A percentile compares a stretch with the other conserved stretches of the same genome.
Evolutionary conservation across 2,329 filamentous ascomycete genomes (phyloP).

Genomic region (Fusarium nodosum): DNA sequence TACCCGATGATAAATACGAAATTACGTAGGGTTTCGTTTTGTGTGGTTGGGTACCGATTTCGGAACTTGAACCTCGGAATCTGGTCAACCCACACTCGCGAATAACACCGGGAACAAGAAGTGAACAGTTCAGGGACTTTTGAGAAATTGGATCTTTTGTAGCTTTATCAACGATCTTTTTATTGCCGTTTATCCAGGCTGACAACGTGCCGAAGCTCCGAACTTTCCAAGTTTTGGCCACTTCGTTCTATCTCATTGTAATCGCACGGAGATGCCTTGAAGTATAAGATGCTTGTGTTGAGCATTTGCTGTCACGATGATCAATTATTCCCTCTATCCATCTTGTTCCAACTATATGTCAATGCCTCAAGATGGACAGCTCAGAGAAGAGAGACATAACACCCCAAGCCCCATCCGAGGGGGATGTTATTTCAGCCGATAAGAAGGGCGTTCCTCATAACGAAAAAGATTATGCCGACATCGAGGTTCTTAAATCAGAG

Average conservation of each 20-base stretch:
- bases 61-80: not conserved
- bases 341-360: not conserved
- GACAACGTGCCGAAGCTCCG: slow-evolving; percentile 32
- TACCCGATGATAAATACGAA: slow-evolving; percentile 10
- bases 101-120: slow-evolving; percentile 20
- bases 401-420: not conserved
- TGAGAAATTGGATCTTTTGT: slow-evolving; percentile 20
- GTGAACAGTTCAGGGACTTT: slow-evolving; percentile 7
- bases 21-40: not conserved
- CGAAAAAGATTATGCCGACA: slow-evolving; percentile 15
- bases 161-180: slow-evolving; percentile 1
- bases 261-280: not conserved
- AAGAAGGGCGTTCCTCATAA: slow-evolving; percentile 15
- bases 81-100: not conserved
- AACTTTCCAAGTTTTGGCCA: not conserved
- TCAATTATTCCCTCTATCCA: not conserved
- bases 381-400: slow-evolving; percentile 12
- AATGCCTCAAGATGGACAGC: not conserved
- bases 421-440: slow-evolving; percentile 16
- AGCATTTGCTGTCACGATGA: not conserved
- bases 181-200: slow-evolving; percentile 18
- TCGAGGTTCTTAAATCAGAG: slow-evolving; percentile 17
- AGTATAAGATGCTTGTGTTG: slow-evolving; percentile 10
- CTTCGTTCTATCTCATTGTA: not conserved
- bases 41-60: not conserved